These are phyloP conservation scores for Carallia pectinifolia DNA, from an alignment of 345 rosid species.

Conservation along the genomic window DNA sequence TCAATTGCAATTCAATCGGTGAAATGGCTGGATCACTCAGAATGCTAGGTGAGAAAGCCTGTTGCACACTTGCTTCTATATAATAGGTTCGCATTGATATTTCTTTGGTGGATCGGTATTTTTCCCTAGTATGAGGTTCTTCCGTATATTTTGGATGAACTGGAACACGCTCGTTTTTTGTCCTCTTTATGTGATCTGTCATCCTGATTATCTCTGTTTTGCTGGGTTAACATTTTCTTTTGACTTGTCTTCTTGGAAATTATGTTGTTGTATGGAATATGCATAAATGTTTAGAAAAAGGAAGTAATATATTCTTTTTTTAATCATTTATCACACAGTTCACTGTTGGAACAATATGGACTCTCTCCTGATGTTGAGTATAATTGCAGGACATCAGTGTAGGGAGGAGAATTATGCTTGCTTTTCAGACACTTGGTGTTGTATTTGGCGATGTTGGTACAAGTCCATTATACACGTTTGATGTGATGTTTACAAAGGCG, in stretches of 20 bases:
- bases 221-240: not conserved
- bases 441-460: conserved; percentile 99
- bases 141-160: not conserved
- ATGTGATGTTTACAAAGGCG: conserved; percentile 89
- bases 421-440: conserved; percentile 92
- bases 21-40: not conserved
- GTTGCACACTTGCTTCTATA: not conserved
- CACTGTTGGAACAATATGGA: not conserved
- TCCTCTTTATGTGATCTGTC: too few species aligned
- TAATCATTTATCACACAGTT: not conserved
- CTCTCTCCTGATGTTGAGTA: conserved; percentile 6
- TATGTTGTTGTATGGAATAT: too few species aligned
- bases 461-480: conserved; percentile 92
- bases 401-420: conserved; percentile 75
- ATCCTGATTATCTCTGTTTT: not conserved
- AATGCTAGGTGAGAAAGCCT: not conserved
- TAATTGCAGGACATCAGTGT: conserved; percentile 66
- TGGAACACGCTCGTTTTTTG: not conserved
- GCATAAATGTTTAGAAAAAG: too few species aligned
- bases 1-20: not conserved
- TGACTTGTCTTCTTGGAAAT: too few species aligned
- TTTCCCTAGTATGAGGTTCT: not conserved
- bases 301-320: too few species aligned
- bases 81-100: not conserved
- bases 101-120: not conserved